Evolutionary conservation across 2,329 filamentous ascomycete species (phyloP).

Genomic region (Mycocentrospora acerina): DNA sequence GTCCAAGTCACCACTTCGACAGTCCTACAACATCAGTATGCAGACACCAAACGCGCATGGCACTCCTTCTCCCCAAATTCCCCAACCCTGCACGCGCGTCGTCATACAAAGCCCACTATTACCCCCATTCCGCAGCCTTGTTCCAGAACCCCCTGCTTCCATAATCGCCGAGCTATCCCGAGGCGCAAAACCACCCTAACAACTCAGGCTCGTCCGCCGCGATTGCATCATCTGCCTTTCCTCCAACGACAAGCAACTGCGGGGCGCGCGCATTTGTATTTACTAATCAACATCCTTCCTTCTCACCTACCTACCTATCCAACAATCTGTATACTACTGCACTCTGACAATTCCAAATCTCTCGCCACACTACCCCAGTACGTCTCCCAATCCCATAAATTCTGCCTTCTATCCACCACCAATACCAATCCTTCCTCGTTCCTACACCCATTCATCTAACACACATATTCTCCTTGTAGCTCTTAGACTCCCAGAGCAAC

Average conservation of each 20-base stretch:
- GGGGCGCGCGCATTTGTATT: slow-evolving; percentile 31
- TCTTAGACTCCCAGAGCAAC: slow-evolving; percentile 10
- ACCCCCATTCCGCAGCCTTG: slow-evolving; percentile 7
- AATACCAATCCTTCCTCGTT: not conserved
- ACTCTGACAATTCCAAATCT: too few species aligned
- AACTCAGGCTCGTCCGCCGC: slow-evolving; percentile 4
- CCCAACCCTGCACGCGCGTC: not conserved
- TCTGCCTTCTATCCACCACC: not conserved
- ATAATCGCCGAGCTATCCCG: slow-evolving; percentile 14
- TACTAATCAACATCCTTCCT: slow-evolving; percentile 10
- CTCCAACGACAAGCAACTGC: slow-evolving; percentile 18
- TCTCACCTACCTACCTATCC: not conserved
- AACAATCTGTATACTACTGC: too few species aligned
- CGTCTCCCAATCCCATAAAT: not conserved
- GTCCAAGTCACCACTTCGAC: too few species aligned
- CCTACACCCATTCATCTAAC: not conserved
- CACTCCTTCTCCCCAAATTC: not conserved
- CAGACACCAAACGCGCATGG: too few species aligned
- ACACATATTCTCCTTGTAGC: too few species aligned
- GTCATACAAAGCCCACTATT: slow-evolving; percentile 4
- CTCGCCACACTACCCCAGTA: too few species aligned
- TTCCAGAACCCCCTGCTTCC: slow-evolving; percentile 6
- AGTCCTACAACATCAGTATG: too few species aligned
- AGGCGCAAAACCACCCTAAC: slow-evolving; percentile 13
- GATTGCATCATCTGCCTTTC: slow-evolving; percentile 36